phyloP scores from a whole-genome alignment of 148 eudicot species.

The Rhododendron vialii region DNA sequence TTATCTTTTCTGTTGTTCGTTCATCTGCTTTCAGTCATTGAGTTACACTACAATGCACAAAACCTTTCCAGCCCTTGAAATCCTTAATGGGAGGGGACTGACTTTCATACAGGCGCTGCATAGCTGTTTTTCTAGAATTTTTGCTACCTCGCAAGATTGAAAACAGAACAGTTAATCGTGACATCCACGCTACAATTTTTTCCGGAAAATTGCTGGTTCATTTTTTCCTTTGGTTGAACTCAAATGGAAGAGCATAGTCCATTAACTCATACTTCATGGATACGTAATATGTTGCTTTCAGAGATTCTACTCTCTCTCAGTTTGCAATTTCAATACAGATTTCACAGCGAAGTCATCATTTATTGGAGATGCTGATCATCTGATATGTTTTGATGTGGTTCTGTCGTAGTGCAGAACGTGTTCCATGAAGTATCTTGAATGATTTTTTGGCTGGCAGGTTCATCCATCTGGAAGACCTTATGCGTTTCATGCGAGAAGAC shows the following conservation, averaged over 20 bases:
- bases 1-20: background rate
- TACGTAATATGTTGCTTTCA: no score
- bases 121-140: background rate
- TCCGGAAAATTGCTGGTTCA: background rate
- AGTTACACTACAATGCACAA: background rate
- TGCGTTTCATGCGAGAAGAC: constrained; percentile 69
- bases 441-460: constrained; percentile 27
- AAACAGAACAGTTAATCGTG: background rate
- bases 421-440: background rate
- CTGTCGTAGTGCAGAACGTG: background rate
- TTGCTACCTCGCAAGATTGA: background rate
- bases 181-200: background rate
- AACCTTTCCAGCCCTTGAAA: background rate
- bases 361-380: background rate
- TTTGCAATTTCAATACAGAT: background rate
- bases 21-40: background rate
- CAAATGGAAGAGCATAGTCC: background rate
- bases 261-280: no score
- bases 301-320: background rate
- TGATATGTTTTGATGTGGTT: background rate
- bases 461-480: constrained; percentile 52
- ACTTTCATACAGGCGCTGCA: background rate
- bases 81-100: background rate
- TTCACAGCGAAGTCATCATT: background rate
- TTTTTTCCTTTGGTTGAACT: background rate